These are phyloP conservation scores for Torulaspora globosa DNA, from an alignment of 1,139 yeast species.

Conservation along the genomic window DNA sequence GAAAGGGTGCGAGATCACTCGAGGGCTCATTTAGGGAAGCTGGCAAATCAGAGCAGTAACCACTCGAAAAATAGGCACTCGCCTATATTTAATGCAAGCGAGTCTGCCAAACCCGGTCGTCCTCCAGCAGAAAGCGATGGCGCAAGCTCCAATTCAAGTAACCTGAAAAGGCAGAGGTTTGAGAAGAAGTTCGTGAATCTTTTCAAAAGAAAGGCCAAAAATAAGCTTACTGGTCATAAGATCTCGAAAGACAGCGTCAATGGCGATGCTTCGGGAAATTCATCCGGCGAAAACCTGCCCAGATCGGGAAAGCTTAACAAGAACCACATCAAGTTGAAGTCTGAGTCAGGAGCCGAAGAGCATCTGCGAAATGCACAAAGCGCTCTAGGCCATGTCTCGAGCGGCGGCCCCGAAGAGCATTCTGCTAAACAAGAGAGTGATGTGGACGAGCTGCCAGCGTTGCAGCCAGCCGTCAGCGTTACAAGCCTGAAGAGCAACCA, in stretches of 20 bases:
- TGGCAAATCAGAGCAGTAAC: constrained; percentile 17
- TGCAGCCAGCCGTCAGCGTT: constrained; percentile 33
- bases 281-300: constrained; percentile 7
- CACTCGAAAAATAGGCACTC: constrained; percentile 31
- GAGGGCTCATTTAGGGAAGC: constrained; percentile 10
- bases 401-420: neutral
- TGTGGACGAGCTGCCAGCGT: constrained; percentile 14
- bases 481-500: constrained; percentile 21
- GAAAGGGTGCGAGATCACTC: constrained; percentile 13
- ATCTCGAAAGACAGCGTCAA: constrained; percentile 8
- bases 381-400: neutral
- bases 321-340: constrained; percentile 6
- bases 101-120: constrained; percentile 1
- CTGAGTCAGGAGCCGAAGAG: constrained; percentile 11
- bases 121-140: constrained; percentile 1
- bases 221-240: constrained; percentile 6
- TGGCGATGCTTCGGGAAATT: constrained; percentile 13
- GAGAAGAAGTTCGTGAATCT: constrained; percentile 31
- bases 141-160: constrained; percentile 1
- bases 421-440: neutral
- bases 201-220: constrained; percentile 21
- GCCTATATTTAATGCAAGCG: constrained; percentile 15
- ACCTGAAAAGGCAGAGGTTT: constrained; percentile 15
- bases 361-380: constrained; percentile 6
- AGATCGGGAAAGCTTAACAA: constrained; percentile 6